Evolutionary conservation across 2,329 filamentous ascomycete genomes (phyloP), one percentile per base, ranked within the genome.

Genomic region (Pseudodiploospora longispora): DNA sequence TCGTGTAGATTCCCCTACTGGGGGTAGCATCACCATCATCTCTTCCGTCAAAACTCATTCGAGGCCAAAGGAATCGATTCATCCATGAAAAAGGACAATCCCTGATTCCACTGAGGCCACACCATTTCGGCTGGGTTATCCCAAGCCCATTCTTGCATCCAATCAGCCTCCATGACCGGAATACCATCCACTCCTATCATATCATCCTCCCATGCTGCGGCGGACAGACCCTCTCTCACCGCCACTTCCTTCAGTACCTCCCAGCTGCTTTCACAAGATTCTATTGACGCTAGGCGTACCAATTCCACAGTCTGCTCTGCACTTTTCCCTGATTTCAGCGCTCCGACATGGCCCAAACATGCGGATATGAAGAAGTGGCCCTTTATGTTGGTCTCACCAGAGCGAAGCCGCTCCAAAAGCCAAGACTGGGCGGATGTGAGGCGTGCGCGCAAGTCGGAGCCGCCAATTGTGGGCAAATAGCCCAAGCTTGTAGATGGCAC

Each of bases 301-400:
- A 52, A 36, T 6, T 55, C 52, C 10, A 67, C 59, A 3, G 63
- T 50, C 32, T 63, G 58, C 4, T 57, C 54, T 9, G 59, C 50
- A 2, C 52, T 44, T 2, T 59, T 35, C 0, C 61, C 60, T 8
- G 43, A 40, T 19, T 58, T 59, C 5, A 70, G 50, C 1, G 60
- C 61, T 28, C 68, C 56, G 0, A 62, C 54, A n/a, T 70, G 61
- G 8, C 55, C 56, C 3, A 61, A 34, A 38, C 53, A 53, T 1
- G 59, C 57, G 3, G 58, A 52, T 10, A 61, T 41, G 28, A 72
- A 62, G 29, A 66, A 58, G 36, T 65, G 61, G 4, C 63, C 62
- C 47, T 72, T 72, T 31, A 64, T 52, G 33, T 70, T 71, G 3
- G 67, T 69, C 55, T 71, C 68, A 2, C 69, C 69, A 0, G 66